Conservation (phyloP, 352 stramenopile species). For the Pythium scleroteichum region DNA sequence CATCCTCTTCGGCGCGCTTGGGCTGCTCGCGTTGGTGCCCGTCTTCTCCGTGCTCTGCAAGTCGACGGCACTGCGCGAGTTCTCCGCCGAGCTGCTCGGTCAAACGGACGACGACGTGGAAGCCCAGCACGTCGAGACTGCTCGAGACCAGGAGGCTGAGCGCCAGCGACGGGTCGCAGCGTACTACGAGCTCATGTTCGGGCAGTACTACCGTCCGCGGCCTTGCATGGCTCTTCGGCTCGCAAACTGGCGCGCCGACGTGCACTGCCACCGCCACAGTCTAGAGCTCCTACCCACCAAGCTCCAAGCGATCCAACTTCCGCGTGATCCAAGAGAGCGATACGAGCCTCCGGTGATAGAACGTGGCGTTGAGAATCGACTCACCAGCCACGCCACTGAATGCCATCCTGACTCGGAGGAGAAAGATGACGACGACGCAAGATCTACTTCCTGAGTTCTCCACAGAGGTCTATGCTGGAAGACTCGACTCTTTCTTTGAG, state of each 20-base stretch:
- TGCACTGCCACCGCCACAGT: not conserved
- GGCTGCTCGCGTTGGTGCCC: not conserved
- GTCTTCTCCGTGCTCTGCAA: not conserved
- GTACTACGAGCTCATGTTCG: constrained; percentile 4
- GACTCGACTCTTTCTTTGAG: too few relatives aligned
- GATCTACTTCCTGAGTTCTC: too few relatives aligned
- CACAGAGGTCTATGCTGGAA: too few relatives aligned
- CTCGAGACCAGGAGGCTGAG: not conserved
- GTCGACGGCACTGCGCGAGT: not conserved
- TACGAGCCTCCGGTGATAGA: not conserved
- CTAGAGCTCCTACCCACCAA: not conserved
- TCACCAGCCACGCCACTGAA: too few relatives aligned
- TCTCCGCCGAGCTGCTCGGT: not conserved
- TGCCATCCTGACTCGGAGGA: too few relatives aligned
- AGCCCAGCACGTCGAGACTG: not conserved
- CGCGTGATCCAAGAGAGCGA: not conserved
- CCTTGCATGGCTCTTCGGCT: not conserved
- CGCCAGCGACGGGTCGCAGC: not conserved
- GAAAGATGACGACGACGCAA: too few relatives aligned
- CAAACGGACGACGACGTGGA: not conserved
- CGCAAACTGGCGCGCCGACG: constrained; percentile 5
- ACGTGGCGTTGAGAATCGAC: too few relatives aligned
- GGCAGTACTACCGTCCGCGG: not conserved
- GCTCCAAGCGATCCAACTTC: not conserved
- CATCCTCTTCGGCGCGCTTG: not conserved